phyloP scores from a whole-genome alignment of 2,329 filamentous ascomycete species.

The Raffaelea ambrosiae region DNA sequence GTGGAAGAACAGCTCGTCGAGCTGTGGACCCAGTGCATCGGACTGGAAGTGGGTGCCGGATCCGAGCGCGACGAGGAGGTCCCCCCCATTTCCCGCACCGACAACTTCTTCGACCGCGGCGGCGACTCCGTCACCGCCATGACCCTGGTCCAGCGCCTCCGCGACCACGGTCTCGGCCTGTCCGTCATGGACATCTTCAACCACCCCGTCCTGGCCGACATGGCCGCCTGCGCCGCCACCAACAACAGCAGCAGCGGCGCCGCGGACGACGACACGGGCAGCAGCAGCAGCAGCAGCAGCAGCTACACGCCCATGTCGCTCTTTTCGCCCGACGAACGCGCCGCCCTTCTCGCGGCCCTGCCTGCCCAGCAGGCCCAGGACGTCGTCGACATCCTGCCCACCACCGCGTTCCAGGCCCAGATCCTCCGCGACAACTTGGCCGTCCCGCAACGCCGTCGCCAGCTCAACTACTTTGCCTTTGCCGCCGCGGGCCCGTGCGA shows the following conservation, averaged over 20 bases:
- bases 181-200: slow-evolving; percentile 33
- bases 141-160: slow-evolving; percentile 33
- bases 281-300: too few species aligned
- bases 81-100: slow-evolving; percentile 18
- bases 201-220: slow-evolving; percentile 32
- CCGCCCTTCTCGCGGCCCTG: neutral
- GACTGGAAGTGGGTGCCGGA: slow-evolving; percentile 16
- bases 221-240: slow-evolving; percentile 13
- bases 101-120: slow-evolving; percentile 37
- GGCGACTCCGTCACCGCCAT: slow-evolving; percentile 35
- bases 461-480: slow-evolving; percentile 31
- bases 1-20: too few species aligned
- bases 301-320: too few species aligned
- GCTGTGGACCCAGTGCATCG: slow-evolving; percentile 22
- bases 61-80: slow-evolving; percentile 37
- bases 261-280: too few species aligned
- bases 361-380: neutral
- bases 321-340: too few species aligned
- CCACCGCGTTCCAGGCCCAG: slow-evolving; percentile 24
- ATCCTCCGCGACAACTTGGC: slow-evolving; percentile 21
- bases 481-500: slow-evolving; percentile 21
- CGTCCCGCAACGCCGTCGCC: slow-evolving; percentile 10
- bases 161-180: slow-evolving; percentile 29
- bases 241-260: too few species aligned
- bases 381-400: too few species aligned